phyloP scores from a whole-genome alignment of 2,329 filamentous ascomycete genomes.

The Colletotrichum salicis region DNA sequence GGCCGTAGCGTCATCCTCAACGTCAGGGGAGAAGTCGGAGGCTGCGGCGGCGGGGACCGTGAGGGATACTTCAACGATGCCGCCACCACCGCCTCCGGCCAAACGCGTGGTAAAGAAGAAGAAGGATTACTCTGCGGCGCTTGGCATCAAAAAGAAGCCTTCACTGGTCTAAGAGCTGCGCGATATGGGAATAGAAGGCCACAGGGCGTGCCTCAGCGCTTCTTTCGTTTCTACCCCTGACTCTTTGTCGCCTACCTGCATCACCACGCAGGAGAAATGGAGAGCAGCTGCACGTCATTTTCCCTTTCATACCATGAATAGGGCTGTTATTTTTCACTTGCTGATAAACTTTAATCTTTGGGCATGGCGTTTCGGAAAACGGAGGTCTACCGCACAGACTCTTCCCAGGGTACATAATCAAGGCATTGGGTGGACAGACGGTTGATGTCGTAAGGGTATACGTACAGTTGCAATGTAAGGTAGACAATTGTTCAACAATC shows the following conservation, averaged over 20 bases:
- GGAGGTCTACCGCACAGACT: slow-evolving; percentile 3
- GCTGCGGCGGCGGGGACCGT: slow-evolving; percentile 41
- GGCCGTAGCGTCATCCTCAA: slow-evolving; percentile 31
- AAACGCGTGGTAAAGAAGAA: slow-evolving; percentile 86
- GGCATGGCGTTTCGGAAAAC: slow-evolving; percentile 14
- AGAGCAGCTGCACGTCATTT: slow-evolving; percentile 12
- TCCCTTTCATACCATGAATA: neutral
- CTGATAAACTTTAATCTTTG: neutral
- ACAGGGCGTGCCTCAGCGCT: neutral
- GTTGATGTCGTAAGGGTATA: neutral
- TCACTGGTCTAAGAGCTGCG: slow-evolving; percentile 58
- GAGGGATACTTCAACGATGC: slow-evolving; percentile 46
- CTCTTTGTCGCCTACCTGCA: neutral
- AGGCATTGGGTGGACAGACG: neutral
- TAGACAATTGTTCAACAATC: neutral
- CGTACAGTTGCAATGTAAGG: too few species aligned
- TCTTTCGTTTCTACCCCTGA: too few species aligned
- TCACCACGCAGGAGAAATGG: neutral
- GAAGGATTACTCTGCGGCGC: slow-evolving; percentile 77
- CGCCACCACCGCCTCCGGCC: slow-evolving; percentile 68
- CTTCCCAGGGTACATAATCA: neutral
- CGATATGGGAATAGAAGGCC: neutral
- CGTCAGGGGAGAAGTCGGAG: slow-evolving; percentile 36
- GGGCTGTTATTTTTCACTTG: neutral
- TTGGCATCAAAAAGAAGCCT: slow-evolving; percentile 90